These are phyloP conservation scores for Protomyces macrosporus DNA, from an alignment of 1,139 yeast species.

Conservation along the genomic window DNA sequence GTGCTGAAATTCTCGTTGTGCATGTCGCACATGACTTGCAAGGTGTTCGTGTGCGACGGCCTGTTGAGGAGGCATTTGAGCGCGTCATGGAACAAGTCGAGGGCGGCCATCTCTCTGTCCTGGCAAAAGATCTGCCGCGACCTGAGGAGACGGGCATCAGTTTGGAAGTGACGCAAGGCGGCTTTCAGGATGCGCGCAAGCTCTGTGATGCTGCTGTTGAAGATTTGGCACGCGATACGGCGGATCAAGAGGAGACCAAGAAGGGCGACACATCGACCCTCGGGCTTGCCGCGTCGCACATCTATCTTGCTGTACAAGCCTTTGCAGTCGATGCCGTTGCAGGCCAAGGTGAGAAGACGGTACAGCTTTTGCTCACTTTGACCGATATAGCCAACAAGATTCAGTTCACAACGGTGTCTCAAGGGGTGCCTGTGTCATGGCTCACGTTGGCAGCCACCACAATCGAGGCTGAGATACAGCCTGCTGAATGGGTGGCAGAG, in stretches of 20 bases:
- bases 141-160: background rate
- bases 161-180: background rate
- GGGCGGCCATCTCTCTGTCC: conserved; percentile 37
- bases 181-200: conserved; percentile 6
- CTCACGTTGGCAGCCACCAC: conserved; percentile 64
- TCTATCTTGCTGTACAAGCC: background rate
- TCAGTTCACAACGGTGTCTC: conserved; percentile 69
- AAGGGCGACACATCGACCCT: background rate
- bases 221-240: background rate
- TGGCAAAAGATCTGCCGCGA: conserved; percentile 1
- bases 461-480: conserved; percentile 43
- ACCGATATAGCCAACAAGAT: conserved; percentile 75
- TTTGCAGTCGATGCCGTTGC: conserved; percentile 27
- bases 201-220: conserved; percentile 13
- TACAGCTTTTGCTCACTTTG: conserved; percentile 58
- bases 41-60: conserved; percentile 60
- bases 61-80: conserved; percentile 65
- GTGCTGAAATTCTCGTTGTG: conserved; percentile 70
- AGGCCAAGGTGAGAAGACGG: conserved; percentile 35
- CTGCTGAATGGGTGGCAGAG: conserved; percentile 89
- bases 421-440: conserved; percentile 87
- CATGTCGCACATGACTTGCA: conserved; percentile 80
- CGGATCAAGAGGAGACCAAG: background rate
- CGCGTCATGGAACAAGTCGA: conserved; percentile 88
- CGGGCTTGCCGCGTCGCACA: conserved; percentile 1